A percentile compares a stretch with the other conserved stretches of the same genome.
phyloP scores from a whole-genome alignment of 2,329 filamentous ascomycete genomes.

The Colletotrichum musicola region DNA sequence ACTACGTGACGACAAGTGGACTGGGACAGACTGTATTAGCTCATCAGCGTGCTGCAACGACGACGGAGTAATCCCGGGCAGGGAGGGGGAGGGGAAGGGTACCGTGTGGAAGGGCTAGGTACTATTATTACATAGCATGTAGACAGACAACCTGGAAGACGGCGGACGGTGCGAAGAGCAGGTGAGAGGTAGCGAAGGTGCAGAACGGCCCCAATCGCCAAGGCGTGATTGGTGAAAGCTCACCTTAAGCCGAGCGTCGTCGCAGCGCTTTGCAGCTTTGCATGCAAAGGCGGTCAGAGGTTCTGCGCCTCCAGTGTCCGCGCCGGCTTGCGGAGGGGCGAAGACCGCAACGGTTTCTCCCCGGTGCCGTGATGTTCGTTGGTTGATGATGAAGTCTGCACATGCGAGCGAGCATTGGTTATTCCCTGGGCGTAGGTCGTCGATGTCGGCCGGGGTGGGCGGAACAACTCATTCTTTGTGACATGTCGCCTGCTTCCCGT shows the following conservation, averaged over 20 bases:
- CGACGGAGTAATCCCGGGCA: background rate
- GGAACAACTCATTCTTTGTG: constrained; percentile 17
- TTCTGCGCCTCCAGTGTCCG: background rate
- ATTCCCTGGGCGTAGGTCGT: background rate
- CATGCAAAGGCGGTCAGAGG: constrained; percentile 16
- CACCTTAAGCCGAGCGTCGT: background rate
- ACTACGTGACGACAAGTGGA: background rate
- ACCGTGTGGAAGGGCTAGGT: background rate
- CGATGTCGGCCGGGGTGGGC: constrained; percentile 5
- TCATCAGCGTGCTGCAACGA: constrained; percentile 22
- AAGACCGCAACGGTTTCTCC: background rate
- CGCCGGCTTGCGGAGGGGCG: background rate
- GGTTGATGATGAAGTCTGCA: constrained; percentile 8
- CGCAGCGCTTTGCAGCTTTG: background rate
- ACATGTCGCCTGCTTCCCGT: constrained; percentile 22
- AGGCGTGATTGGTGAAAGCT: constrained; percentile 23
- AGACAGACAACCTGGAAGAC: too few species aligned
- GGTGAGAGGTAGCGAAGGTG: constrained; percentile 1
- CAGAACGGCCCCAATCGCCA: constrained; percentile 17
- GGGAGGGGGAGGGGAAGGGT: background rate
- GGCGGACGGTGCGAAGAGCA: background rate
- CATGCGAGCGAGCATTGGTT: background rate
- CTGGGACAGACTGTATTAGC: constrained; percentile 2
- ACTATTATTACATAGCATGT: background rate
- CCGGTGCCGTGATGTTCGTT: background rate